A percentile compares a stretch with the other conserved stretches of the same genome.
These are phyloP conservation scores for Paralagenidium karlingii DNA, from an alignment of 352 stramenopile species.

Conservation along the genomic window DNA sequence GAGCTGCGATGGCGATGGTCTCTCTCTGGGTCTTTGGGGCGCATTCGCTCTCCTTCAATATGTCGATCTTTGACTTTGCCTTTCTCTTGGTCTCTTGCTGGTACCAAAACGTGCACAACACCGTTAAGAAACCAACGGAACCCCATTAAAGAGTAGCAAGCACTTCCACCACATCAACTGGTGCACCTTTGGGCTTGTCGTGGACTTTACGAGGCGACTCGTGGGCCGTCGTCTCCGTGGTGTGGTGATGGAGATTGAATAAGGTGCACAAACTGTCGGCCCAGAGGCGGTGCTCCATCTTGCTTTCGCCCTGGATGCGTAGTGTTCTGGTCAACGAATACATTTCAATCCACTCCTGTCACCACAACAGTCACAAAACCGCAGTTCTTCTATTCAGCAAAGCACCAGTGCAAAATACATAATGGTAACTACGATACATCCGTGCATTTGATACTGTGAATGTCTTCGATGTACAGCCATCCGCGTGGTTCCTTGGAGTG, in stretches of 20 bases:
- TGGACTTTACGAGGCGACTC: constrained; percentile 3
- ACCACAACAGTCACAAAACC: too few relatives aligned
- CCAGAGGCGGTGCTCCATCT: constrained; percentile 64
- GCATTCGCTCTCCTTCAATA: neutral
- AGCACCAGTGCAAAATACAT: neutral
- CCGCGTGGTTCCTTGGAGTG: constrained; percentile 60
- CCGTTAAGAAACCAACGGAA: constrained; percentile 3
- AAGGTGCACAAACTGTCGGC: constrained; percentile 66
- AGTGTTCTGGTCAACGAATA: constrained; percentile 57
- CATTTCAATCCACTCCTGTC: constrained; percentile 36
- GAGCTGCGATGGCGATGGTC: neutral
- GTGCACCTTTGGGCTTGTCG: constrained; percentile 4
- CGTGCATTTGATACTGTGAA: constrained; percentile 19
- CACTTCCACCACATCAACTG: constrained; percentile 1
- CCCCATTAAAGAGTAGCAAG: constrained; percentile 1
- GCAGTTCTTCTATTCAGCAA: constrained; percentile 31
- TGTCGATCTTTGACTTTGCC: constrained; percentile 5
- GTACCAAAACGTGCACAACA: constrained; percentile 6
- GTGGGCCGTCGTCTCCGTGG: constrained; percentile 5
- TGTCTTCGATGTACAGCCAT: constrained; percentile 69
- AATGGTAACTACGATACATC: neutral
- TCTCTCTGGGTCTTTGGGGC: neutral
- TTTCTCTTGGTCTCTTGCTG: constrained; percentile 8
- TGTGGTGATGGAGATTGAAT: constrained; percentile 22
- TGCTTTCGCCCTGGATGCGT: constrained; percentile 68